phyloP scores from a whole-genome alignment of 768 basidiomycete species.

The Serendipita indica region DNA sequence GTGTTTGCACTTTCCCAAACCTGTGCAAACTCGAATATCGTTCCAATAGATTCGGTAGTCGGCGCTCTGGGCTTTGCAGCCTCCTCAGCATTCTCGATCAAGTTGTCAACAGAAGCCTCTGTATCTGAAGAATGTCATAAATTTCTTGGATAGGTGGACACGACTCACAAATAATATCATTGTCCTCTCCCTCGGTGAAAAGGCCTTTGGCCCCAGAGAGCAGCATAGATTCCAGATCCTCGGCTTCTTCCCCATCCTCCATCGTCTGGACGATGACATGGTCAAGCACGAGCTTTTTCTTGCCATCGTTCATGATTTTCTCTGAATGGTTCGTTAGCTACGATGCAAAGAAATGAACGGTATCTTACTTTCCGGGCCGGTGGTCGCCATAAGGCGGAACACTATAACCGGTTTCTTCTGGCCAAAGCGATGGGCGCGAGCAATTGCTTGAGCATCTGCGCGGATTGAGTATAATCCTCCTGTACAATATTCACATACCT shows the following conservation, averaged over 20 bases:
- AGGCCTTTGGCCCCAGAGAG: slow-evolving; percentile 78
- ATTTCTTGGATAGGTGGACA: not conserved
- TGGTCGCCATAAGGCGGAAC: slow-evolving; percentile 92
- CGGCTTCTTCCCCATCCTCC: slow-evolving; percentile 66
- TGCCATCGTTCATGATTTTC: slow-evolving; percentile 82
- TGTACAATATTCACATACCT: slow-evolving; percentile 31
- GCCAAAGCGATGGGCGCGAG: slow-evolving; percentile 86
- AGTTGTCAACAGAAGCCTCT: slow-evolving; percentile 66
- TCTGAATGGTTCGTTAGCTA: slow-evolving; percentile 31
- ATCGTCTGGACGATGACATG: slow-evolving; percentile 94
- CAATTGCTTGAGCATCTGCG: slow-evolving; percentile 56
- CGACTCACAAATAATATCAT: slow-evolving; percentile 55
- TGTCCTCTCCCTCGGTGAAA: slow-evolving; percentile 48
- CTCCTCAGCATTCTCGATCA: slow-evolving; percentile 78
- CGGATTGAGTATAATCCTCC: not conserved
- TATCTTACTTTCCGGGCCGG: slow-evolving; percentile 67
- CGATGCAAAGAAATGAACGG: not conserved
- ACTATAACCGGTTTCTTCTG: slow-evolving; percentile 90
- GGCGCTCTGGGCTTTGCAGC: slow-evolving; percentile 39
- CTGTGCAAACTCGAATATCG: slow-evolving; percentile 77
- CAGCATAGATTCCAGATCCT: slow-evolving; percentile 78
- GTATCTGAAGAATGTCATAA: slow-evolving; percentile 30
- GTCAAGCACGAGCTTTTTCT: slow-evolving; percentile 87
- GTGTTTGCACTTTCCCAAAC: slow-evolving; percentile 80
- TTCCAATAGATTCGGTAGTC: slow-evolving; percentile 32